A percentile compares a stretch with the other conserved stretches of the same genome.
Conservation (phyloP, 352 stramenopile species). For the Globisporangium splendens region DNA sequence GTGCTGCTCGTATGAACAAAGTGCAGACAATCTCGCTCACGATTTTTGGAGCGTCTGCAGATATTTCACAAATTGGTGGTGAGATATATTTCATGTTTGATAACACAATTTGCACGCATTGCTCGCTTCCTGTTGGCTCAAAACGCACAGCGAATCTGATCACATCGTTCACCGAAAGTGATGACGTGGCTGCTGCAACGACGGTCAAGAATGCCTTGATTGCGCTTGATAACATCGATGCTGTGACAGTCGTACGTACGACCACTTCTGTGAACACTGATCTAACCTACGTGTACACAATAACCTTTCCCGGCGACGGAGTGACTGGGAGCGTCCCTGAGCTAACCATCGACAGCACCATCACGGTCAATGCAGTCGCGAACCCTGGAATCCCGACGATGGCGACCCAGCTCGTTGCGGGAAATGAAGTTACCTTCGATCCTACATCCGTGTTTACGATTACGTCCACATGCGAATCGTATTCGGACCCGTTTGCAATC, state of each 20-base stretch:
- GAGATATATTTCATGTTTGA: conserved; percentile 57
- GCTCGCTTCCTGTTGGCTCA: conserved; percentile 53
- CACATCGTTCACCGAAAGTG: conserved; percentile 25
- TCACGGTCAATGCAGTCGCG: conserved; percentile 26
- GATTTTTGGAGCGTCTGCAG: conserved; percentile 58
- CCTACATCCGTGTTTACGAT: conserved; percentile 45
- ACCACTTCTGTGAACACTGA: conserved; percentile 30
- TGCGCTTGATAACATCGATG: conserved; percentile 55
- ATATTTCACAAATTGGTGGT: conserved; percentile 44
- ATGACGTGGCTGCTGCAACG: conserved; percentile 15
- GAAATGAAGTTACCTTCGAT: conserved; percentile 46
- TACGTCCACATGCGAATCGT: conserved; percentile 76
- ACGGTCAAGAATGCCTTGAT: conserved; percentile 29
- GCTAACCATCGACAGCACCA: conserved; percentile 43
- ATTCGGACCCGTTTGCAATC: conserved; percentile 69
- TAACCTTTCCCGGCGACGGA: conserved; percentile 82
- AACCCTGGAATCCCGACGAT: conserved; percentile 30
- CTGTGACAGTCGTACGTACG: conserved; percentile 30
- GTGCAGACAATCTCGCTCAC: conserved; percentile 83
- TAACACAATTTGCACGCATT: conserved; percentile 63
- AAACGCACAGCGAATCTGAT: conserved; percentile 41
- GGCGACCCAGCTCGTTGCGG: conserved; percentile 25
- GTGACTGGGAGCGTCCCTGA: conserved; percentile 85
- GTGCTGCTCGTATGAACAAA: conserved; percentile 58
- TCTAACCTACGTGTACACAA: conserved; percentile 70